A percentile compares a stretch with the other conserved stretches of the same genome.
phyloP scores from a whole-genome alignment of 1,284 basidiomycete species.

The Trametes pubescens region DNA sequence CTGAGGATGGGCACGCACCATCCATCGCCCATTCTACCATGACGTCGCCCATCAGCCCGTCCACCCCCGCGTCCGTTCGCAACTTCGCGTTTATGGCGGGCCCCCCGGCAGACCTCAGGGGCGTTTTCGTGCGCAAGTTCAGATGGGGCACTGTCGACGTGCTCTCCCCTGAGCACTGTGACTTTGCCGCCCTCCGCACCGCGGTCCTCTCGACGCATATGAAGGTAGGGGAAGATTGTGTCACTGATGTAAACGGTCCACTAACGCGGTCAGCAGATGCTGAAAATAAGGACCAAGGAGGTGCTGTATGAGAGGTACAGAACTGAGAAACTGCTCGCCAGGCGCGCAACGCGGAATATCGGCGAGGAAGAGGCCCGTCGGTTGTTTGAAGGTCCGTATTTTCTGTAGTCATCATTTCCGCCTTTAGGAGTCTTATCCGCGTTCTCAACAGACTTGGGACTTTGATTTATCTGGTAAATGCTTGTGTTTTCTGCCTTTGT shows the following conservation, averaged over 20 bases:
- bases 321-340: constrained; percentile 84
- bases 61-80: constrained; percentile 39
- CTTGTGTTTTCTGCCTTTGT: constrained; percentile 20
- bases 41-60: constrained; percentile 38
- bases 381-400: constrained; percentile 70
- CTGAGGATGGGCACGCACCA: constrained; percentile 54
- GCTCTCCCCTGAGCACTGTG: constrained; percentile 81
- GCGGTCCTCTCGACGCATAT: constrained; percentile 82
- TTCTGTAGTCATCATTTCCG: neutral
- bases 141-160: constrained; percentile 87
- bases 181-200: constrained; percentile 82
- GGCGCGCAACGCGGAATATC: constrained; percentile 80
- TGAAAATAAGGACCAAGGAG: constrained; percentile 82
- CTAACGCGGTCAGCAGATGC: constrained; percentile 54
- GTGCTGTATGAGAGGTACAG: constrained; percentile 86
- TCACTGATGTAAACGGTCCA: neutral
- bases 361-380: constrained; percentile 74
- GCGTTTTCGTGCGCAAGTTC: constrained; percentile 77
- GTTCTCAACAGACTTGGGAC: constrained; percentile 54
- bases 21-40: constrained; percentile 39
- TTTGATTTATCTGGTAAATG: constrained; percentile 46
- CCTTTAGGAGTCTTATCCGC: neutral
- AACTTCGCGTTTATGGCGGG: constrained; percentile 54
- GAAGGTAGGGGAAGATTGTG: constrained; percentile 62
- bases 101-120: constrained; percentile 71